Conservation (phyloP, 371 early-diverging fungal species). For the Syncephalastrum racemosum region DNA sequence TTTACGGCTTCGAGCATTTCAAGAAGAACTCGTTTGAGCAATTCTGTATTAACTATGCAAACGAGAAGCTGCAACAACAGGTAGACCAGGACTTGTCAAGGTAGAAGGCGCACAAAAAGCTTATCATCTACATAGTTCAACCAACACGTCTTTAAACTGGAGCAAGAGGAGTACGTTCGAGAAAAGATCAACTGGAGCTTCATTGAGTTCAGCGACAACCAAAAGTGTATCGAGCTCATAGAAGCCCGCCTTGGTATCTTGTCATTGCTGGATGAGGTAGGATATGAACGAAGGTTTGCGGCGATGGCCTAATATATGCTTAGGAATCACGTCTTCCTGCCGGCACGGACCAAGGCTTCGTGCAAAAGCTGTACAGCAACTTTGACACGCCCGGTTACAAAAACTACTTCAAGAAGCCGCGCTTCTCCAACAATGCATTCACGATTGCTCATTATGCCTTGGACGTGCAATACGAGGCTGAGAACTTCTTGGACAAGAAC, state of each 20-base stretch:
- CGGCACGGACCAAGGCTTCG: conserved; percentile 79
- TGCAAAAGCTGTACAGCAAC: conserved; percentile 84
- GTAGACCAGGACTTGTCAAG: conserved; percentile 5
- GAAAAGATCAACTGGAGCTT: conserved; percentile 92
- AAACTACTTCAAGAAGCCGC: conserved; percentile 86
- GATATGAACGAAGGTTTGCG: conserved; percentile 13
- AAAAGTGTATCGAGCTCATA: conserved; percentile 98
- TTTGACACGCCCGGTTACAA: conserved; percentile 68
- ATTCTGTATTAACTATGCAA: conserved; percentile 98
- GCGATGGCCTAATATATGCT: not conserved
- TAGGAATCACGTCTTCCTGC: conserved; percentile 87
- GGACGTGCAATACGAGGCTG: conserved; percentile 85
- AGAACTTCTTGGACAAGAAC: conserved; percentile 98
- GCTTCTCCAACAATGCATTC: conserved; percentile 83
- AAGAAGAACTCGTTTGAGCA: conserved; percentile 99
- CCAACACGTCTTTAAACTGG: conserved; percentile 75
- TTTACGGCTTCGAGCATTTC: conserved; percentile 97
- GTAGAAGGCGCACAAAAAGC: not conserved
- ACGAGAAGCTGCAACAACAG: conserved; percentile 96
- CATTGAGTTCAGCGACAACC: conserved; percentile 98
- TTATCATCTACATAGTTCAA: conserved; percentile 52
- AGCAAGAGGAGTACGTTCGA: conserved; percentile 94
- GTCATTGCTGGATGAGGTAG: conserved; percentile 92
- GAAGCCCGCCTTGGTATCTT: conserved; percentile 96
- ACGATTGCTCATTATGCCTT: conserved; percentile 91